Conservation (phyloP, 2,329 filamentous ascomycete species). For the Teratosphaeria viscida region DNA sequence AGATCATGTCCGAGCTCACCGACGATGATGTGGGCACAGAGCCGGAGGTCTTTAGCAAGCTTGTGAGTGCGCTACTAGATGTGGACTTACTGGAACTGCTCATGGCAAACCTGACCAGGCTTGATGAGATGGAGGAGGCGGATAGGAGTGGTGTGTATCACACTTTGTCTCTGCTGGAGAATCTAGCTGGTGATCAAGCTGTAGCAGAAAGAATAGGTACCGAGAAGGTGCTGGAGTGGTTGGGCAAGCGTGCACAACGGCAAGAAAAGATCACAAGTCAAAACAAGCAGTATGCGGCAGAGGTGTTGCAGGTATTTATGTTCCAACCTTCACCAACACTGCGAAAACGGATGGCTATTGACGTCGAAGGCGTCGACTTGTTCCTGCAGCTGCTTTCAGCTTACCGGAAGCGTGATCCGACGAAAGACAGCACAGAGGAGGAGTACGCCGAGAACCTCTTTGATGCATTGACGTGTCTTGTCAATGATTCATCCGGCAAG, state of each 20-base stretch:
- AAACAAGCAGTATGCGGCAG: constrained; percentile 91
- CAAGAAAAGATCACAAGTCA: constrained; percentile 62
- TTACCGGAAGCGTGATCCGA: constrained; percentile 78
- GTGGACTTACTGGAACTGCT: constrained; percentile 65
- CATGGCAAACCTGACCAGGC: constrained; percentile 64
- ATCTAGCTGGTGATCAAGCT: constrained; percentile 60
- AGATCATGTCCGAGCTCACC: constrained; percentile 82
- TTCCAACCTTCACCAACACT: constrained; percentile 64
- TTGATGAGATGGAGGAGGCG: constrained; percentile 62
- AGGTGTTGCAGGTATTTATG: constrained; percentile 72
- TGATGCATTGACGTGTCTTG: constrained; percentile 70
- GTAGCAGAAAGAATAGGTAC: constrained; percentile 63
- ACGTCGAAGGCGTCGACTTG: constrained; percentile 59
- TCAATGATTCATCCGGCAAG: constrained; percentile 67
- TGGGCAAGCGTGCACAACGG: constrained; percentile 61
- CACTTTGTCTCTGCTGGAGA: constrained; percentile 71
- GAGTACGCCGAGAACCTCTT: constrained; percentile 95
- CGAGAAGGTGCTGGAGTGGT: constrained; percentile 65
- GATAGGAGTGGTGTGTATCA: constrained; percentile 84
- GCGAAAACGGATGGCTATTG: constrained; percentile 47
- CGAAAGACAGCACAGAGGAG: constrained; percentile 77
- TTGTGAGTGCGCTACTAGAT: constrained; percentile 54
- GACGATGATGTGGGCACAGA: constrained; percentile 83
- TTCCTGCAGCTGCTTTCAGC: constrained; percentile 73
- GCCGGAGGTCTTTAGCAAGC: constrained; percentile 66